These are phyloP conservation scores for Crucibulum laeve DNA, from an alignment of 768 basidiomycete species.

Conservation along the genomic window DNA sequence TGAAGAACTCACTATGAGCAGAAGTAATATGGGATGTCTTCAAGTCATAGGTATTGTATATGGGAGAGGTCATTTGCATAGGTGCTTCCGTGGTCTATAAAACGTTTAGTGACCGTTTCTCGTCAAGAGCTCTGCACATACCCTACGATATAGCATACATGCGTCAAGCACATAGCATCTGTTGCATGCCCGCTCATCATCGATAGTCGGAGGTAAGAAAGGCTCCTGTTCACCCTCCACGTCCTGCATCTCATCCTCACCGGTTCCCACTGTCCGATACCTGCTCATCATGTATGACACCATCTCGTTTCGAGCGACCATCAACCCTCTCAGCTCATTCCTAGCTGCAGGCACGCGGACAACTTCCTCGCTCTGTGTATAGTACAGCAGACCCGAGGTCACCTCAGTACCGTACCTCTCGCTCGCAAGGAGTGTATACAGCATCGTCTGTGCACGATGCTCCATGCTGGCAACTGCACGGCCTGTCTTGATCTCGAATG, in stretches of 20 bases:
- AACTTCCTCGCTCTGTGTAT: slow-evolving; percentile 88
- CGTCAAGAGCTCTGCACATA: slow-evolving; percentile 16
- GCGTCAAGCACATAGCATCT: slow-evolving; percentile 79
- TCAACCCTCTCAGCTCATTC: slow-evolving; percentile 81
- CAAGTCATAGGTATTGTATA: slow-evolving; percentile 64
- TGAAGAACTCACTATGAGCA: slow-evolving; percentile 73
- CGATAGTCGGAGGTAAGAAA: slow-evolving; percentile 85
- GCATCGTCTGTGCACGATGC: slow-evolving; percentile 96
- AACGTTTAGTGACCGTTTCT: not conserved
- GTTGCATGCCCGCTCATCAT: slow-evolving; percentile 74
- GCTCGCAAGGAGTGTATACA: slow-evolving; percentile 87
- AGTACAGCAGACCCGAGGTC: slow-evolving; percentile 83
- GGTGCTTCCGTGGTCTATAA: slow-evolving; percentile 67
- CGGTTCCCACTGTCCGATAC: slow-evolving; percentile 13
- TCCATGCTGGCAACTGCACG: slow-evolving; percentile 72
- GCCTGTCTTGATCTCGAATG: slow-evolving; percentile 97
- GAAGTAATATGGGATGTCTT: slow-evolving; percentile 80
- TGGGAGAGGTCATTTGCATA: slow-evolving; percentile 44
- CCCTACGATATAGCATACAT: slow-evolving; percentile 94
- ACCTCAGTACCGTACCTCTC: slow-evolving; percentile 89
- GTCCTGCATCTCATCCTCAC: slow-evolving; percentile 6
- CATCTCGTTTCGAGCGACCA: slow-evolving; percentile 82
- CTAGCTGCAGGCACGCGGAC: slow-evolving; percentile 73
- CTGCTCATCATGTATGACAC: slow-evolving; percentile 71
- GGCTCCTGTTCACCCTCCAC: slow-evolving; percentile 32